Evolutionary conservation across 1,284 basidiomycete genomes (phyloP), one percentile per base, ranked within the genome.

Genomic region (Rhodofomes roseus): DNA sequence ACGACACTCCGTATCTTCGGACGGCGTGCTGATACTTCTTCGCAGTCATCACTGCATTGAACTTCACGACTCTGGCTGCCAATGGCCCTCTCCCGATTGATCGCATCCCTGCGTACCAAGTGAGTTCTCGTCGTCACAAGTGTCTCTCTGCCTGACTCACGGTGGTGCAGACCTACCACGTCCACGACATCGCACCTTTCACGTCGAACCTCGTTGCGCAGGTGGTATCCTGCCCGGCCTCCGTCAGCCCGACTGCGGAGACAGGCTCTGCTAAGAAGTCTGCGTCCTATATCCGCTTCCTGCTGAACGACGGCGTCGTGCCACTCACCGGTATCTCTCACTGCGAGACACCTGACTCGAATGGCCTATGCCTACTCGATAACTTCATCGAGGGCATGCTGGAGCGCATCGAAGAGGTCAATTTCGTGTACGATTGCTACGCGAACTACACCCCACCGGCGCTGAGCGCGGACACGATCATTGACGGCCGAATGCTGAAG

Each of bases 281-380:
- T 27, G 64, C 71, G 9, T 77, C 75, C 9, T 79, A 80, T 67
- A 81, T 87, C 65, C 80, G 86, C 54, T 82, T 78, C 77, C 67
- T 83, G 27, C 68, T 83, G 25, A 83, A 84, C 62, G 82, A 83
- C 62, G 89, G 80, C 1, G 80, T 86, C 1, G 74, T 90, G 2
- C 88, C 90, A 0, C 77, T 90, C 36, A 69, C 68, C 8, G 67
- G 68, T 27, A 65, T 70, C 55, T 44, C 62, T 1, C 66, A 67
- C 56, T 69, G 69, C 60, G 54, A 59, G 29, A 27, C 63, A 16
- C 57, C 41, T 7, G 60, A 67, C 60, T 60, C 65, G 53, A 52
- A 69, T 51, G 68, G 69, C 14, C 58, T 70, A 54, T 70, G 69
- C 57, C 44, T 54, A 3, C 8, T 66, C 11, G 60, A 50, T 14